phyloP scores from a whole-genome alignment of 441 rosid species.

The Adansonia madagascariensis region DNA sequence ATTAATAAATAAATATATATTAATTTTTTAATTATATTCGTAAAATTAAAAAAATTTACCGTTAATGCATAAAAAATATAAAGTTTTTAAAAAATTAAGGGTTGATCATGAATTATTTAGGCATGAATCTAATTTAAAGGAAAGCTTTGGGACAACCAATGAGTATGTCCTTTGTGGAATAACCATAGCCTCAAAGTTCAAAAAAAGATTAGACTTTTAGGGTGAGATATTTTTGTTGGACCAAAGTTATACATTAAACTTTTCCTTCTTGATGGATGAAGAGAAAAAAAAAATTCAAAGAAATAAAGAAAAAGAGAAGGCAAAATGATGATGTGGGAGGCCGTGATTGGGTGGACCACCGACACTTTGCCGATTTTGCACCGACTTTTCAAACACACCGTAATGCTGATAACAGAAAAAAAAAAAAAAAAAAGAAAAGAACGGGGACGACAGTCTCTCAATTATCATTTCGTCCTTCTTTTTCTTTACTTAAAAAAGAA shows the following conservation, averaged over 20 bases:
- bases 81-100: not conserved
- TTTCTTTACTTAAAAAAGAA: not conserved
- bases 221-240: not conserved
- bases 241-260: no score
- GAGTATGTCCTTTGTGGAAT: slow-evolving; percentile 8
- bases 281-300: not conserved
- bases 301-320: not conserved
- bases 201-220: not conserved
- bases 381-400: not conserved
- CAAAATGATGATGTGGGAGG: not conserved
- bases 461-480: not conserved
- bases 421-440: no score
- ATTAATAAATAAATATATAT: no score
- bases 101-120: not conserved
- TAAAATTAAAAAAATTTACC: no score
- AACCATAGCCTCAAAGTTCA: not conserved
- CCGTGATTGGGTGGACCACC: not conserved
- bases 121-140: not conserved
- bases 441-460: not conserved
- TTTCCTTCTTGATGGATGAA: no score
- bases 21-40: no score
- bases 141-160: not conserved
- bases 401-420: not conserved
- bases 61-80: no score
- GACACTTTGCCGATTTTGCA: not conserved